phyloP scores from a whole-genome alignment of 2,329 filamentous ascomycete species.

The Hymenotorrendiella dingleyae region DNA sequence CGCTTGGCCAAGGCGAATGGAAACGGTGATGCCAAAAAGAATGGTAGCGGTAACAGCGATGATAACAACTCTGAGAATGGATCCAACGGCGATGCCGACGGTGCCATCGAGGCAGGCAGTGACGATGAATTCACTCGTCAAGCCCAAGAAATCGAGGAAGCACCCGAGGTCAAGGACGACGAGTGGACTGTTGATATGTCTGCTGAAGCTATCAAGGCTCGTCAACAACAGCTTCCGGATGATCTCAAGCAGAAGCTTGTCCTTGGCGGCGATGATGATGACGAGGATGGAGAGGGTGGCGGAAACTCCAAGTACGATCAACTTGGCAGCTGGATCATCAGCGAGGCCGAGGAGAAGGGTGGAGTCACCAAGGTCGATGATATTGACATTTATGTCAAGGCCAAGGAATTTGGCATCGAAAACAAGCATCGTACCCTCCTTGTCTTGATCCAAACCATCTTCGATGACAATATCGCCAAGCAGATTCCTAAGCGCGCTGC shows the following conservation, averaged over 20 bases:
- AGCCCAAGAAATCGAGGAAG: constrained; percentile 66
- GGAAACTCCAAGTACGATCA: constrained; percentile 78
- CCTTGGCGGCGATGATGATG: constrained; percentile 70
- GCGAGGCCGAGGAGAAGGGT: constrained; percentile 64
- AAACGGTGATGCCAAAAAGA: constrained; percentile 45
- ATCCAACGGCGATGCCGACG: constrained; percentile 44
- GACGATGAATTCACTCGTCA: constrained; percentile 87
- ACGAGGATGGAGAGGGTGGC: constrained; percentile 72
- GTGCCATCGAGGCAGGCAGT: constrained; percentile 64
- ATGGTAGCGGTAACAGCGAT: constrained; percentile 50
- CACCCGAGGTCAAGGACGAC: constrained; percentile 68
- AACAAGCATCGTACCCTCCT: constrained; percentile 87
- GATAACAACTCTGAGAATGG: constrained; percentile 54
- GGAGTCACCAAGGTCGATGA: constrained; percentile 76
- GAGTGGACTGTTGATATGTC: constrained; percentile 97
- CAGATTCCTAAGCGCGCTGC: constrained; percentile 78
- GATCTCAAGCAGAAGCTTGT: constrained; percentile 92
- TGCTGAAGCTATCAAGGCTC: constrained; percentile 88
- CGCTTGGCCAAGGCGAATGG: constrained; percentile 73
- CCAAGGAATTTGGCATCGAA: constrained; percentile 92
- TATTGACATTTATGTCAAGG: constrained; percentile 91
- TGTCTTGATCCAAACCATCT: constrained; percentile 88
- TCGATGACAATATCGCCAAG: constrained; percentile 81
- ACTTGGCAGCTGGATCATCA: constrained; percentile 87
- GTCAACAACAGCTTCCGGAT: constrained; percentile 84